Base-by-base conservation (phyloP, 2,329 filamentous ascomycete species). In the Paramyrothecium sp. region DNA sequence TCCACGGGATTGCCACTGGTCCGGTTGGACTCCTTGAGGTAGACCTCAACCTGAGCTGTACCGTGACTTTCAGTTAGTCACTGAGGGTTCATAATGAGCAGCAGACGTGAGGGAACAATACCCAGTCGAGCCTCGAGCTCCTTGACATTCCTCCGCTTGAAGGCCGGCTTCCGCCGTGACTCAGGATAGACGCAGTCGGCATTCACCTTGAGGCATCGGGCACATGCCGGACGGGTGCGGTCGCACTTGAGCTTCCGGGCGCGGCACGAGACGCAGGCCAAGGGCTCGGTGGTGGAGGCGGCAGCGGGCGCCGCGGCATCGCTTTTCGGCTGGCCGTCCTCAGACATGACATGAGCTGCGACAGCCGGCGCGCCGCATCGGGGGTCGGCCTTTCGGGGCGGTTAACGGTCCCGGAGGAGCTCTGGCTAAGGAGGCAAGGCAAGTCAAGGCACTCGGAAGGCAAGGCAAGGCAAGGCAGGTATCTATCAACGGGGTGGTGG, bases 231-330 rank as follows among this genome's bases (percentile, higher is more conserved):
- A 67, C 87, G 90, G 51, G 78, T 80, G 30, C 92, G 89, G 74
- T 97, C 92, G 75, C 93, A 97, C 73, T 90, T 89, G 65, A 97
- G 78, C 75, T 97, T 97, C 65, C 92, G 83, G 67, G 88, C 88
- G 62, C 93, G 84, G 72, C 92, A 97, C 54, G 91, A 82, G 26
- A 95, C 87, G 71, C 92, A 96, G 19, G 92, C 90, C 73, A 96
- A 87, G 20, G 77, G 73, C 64, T 81, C 80, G 19, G 62, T 69
- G 60, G 56, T 65, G 38, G 58, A 47, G 13, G 56, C 59, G 52
- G 59, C 61, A 47, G 57, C 2, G 23, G 3, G 11, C 16, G 48
- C 48, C 19, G 48, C 48, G 3, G 19, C 48, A 22, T 51, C 48
- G 19, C 19, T 3, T 16, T 26, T 51, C 23, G 34, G 49, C 52